Evolutionary conservation across 148 eudicot genomes (phyloP).

Genomic region (Chenopodium suecicum): DNA sequence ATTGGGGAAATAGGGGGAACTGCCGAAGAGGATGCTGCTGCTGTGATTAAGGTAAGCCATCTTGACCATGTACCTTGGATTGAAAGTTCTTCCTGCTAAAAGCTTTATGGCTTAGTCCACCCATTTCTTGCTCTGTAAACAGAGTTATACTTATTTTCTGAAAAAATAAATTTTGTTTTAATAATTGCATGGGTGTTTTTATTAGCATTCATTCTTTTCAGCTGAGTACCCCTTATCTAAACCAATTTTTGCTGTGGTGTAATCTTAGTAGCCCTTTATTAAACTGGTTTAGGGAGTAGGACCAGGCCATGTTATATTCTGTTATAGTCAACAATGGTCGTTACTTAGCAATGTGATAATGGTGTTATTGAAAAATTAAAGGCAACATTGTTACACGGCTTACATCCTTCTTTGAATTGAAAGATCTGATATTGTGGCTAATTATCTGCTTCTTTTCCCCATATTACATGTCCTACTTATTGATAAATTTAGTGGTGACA

Average conservation of each 20-base stretch:
- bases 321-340: background rate
- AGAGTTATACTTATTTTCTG: background rate
- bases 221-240: background rate
- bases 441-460: background rate
- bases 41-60: conserved; percentile 74
- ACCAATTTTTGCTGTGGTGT: background rate
- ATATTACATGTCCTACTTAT: background rate
- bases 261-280: too few species aligned
- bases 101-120: too few species aligned
- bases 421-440: background rate
- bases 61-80: conserved; percentile 1
- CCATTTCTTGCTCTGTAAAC: background rate
- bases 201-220: background rate
- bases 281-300: background rate
- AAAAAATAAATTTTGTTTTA: background rate
- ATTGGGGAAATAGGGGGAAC: conserved; percentile 99
- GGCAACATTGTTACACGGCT: background rate
- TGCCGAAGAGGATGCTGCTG: conserved; percentile 99
- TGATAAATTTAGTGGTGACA: conserved; percentile 6
- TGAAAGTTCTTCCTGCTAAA: background rate
- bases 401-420: background rate
- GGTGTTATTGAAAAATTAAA: background rate
- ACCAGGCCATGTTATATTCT: background rate
- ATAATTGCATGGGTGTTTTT: background rate
- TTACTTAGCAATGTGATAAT: background rate